Evolutionary conservation across 2,329 filamentous ascomycete genomes (phyloP).

Genomic region (Aspergillus carbonarius): DNA sequence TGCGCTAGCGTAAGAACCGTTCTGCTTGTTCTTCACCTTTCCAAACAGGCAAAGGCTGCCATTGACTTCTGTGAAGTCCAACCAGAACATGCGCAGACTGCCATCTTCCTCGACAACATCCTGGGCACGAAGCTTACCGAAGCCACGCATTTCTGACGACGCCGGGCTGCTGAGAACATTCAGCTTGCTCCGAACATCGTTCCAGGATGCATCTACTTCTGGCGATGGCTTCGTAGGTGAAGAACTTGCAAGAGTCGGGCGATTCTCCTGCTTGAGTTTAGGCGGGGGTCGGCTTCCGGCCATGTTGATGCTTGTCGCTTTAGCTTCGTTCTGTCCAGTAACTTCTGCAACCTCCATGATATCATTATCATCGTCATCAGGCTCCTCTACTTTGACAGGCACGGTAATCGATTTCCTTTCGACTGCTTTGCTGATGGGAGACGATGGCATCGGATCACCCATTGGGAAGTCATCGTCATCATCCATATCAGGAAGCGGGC

Average conservation of each 20-base stretch:
- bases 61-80: conserved; percentile 89
- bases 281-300: conserved; percentile 75
- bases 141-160: conserved; percentile 56
- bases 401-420: conserved; percentile 62
- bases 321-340: conserved; percentile 63
- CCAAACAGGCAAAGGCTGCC: conserved; percentile 92
- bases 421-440: conserved; percentile 76
- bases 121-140: conserved; percentile 78
- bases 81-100: conserved; percentile 93
- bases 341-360: conserved; percentile 84
- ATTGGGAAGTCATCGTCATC: conserved; percentile 73
- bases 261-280: conserved; percentile 67
- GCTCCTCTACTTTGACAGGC: conserved; percentile 60
- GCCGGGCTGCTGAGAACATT: conserved; percentile 78
- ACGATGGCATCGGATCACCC: conserved; percentile 84
- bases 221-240: conserved; percentile 66
- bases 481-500: conserved; percentile 56
- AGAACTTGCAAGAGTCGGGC: conserved; percentile 71
- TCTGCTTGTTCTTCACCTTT: conserved; percentile 89
- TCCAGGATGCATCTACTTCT: conserved; percentile 81
- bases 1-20: conserved; percentile 76
- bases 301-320: conserved; percentile 75
- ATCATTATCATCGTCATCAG: conserved; percentile 74
- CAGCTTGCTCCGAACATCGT: conserved; percentile 77
- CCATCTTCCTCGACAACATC: conserved; percentile 94